Conservation (phyloP, 352 stramenopile species). For the Pythium vanterpoolii region DNA sequence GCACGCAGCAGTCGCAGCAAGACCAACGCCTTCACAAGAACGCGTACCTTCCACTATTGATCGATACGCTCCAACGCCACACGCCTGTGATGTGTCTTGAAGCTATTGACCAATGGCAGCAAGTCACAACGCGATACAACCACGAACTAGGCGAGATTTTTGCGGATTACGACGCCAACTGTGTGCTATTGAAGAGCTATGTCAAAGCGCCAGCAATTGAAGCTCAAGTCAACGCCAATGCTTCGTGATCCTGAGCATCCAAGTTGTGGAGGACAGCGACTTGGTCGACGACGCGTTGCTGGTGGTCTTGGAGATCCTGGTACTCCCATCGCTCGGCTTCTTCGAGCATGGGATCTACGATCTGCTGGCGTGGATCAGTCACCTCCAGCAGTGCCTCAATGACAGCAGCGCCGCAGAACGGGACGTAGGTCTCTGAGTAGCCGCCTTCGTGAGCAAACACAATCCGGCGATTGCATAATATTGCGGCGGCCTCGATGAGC, state of each 20-base stretch:
- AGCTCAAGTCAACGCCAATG: not conserved
- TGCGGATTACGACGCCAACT: slow-evolving; percentile 23
- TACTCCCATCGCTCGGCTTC: slow-evolving; percentile 73
- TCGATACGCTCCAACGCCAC: slow-evolving; percentile 21
- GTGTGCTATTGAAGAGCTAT: slow-evolving; percentile 14
- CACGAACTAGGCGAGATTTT: slow-evolving; percentile 14
- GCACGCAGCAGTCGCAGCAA: slow-evolving; percentile 12
- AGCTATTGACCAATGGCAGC: slow-evolving; percentile 22
- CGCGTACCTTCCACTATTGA: slow-evolving; percentile 22
- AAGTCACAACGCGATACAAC: slow-evolving; percentile 8
- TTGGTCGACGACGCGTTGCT: slow-evolving; percentile 46
- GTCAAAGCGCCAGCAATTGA: too few relatives aligned
- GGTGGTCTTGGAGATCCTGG: slow-evolving; percentile 71
- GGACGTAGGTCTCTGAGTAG: slow-evolving; percentile 89
- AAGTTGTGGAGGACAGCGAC: slow-evolving; percentile 31
- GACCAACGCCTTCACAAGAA: slow-evolving; percentile 26
- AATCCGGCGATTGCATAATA: slow-evolving; percentile 48
- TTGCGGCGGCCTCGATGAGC: slow-evolving; percentile 41
- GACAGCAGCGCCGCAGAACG: slow-evolving; percentile 85
- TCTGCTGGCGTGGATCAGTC: slow-evolving; percentile 35
- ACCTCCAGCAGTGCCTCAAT: slow-evolving; percentile 66
- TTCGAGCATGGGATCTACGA: slow-evolving; percentile 54
- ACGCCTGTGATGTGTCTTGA: slow-evolving; percentile 17
- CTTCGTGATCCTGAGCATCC: slow-evolving; percentile 17
- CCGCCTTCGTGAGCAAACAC: slow-evolving; percentile 81